Evolutionary conservation across 2,329 filamentous ascomycete species (phyloP).

Genomic region (Emmonsiellopsis sp.): DNA sequence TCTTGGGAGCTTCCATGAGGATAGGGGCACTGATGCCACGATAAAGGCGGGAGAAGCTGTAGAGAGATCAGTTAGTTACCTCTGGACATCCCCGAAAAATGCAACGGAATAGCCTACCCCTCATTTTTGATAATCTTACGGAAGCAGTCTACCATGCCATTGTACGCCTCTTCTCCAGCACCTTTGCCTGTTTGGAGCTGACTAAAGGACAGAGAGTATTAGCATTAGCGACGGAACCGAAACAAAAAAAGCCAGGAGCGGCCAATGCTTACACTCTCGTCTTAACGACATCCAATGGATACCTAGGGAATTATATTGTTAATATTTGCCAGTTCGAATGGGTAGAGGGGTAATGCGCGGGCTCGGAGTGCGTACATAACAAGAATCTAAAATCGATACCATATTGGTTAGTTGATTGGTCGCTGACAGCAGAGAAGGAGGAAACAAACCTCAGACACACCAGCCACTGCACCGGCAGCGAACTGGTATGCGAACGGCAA

Average conservation of each 20-base stretch:
- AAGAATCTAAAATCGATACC: constrained; percentile 56
- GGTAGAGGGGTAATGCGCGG: neutral
- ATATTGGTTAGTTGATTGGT: constrained; percentile 13
- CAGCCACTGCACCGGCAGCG: constrained; percentile 88
- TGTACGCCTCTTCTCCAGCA: constrained; percentile 75
- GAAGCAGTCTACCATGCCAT: constrained; percentile 97
- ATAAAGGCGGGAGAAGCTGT: constrained; percentile 79
- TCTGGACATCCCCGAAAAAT: neutral
- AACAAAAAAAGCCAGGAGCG: neutral
- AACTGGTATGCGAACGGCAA: constrained; percentile 94
- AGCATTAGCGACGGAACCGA: neutral
- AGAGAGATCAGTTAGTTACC: constrained; percentile 1
- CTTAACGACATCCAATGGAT: constrained; percentile 97
- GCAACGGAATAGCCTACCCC: constrained; percentile 52
- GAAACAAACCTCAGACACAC: constrained; percentile 80
- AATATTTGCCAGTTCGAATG: neutral
- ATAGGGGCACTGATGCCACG: constrained; percentile 93
- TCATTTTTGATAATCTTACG: constrained; percentile 93
- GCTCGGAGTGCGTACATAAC: constrained; percentile 57
- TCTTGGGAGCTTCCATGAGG: constrained; percentile 93
- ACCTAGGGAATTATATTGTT: constrained; percentile 50
- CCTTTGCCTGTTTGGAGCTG: constrained; percentile 74
- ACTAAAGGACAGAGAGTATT: constrained; percentile 37
- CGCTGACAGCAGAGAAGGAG: neutral
- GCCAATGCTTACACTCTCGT: constrained; percentile 70